These are phyloP conservation scores for Lactarius deliciosus DNA, from an alignment of 768 basidiomycete species.

Conservation along the genomic window DNA sequence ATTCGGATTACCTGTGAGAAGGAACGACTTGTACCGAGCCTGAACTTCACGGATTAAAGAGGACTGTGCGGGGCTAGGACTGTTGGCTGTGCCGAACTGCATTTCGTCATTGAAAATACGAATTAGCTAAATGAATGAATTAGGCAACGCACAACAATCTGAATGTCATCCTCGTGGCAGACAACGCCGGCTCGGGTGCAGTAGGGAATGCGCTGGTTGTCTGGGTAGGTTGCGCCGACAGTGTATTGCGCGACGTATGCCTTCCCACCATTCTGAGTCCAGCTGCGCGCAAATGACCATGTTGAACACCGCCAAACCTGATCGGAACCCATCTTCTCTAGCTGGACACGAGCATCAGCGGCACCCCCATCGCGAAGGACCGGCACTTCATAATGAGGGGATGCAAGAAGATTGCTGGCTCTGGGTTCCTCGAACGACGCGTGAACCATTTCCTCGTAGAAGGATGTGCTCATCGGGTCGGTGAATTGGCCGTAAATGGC, in stretches of 20 bases:
- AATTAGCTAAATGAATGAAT: conserved; percentile 13
- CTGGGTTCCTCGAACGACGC: conserved; percentile 49
- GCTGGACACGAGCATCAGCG: conserved; percentile 54
- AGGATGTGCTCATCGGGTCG: conserved; percentile 40
- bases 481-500: conserved; percentile 51
- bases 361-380: conserved; percentile 34
- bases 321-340: conserved; percentile 65
- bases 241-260: conserved; percentile 67
- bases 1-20: conserved; percentile 63
- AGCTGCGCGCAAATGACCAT: conserved; percentile 70
- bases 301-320: conserved; percentile 66
- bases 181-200: conserved; percentile 58
- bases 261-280: conserved; percentile 60
- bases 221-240: conserved; percentile 70
- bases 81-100: conserved; percentile 53
- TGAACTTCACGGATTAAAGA: conserved; percentile 66
- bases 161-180: conserved; percentile 82
- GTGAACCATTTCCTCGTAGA: conserved; percentile 43
- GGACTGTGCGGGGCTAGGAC: conserved; percentile 54
- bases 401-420: conserved; percentile 44
- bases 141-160: conserved; percentile 59
- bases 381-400: conserved; percentile 47
- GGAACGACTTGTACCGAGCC: conserved; percentile 65
- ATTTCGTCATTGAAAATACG: conserved; percentile 38
- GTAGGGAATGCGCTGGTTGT: conserved; percentile 54